Conservation (phyloP, 805 yeast genomes). For the Komagataella pastoris region DNA sequence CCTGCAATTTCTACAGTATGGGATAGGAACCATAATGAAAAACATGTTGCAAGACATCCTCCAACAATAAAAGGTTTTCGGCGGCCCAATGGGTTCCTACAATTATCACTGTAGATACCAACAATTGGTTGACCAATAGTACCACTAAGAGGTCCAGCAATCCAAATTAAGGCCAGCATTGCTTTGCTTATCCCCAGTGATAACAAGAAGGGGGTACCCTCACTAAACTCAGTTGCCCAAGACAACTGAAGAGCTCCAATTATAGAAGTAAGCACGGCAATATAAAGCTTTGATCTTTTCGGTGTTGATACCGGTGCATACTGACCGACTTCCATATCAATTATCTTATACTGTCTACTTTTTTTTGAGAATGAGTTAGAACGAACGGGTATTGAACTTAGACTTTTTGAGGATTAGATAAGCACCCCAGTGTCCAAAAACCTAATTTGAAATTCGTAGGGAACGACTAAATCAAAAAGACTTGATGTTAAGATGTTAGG, state of each 20-base stretch:
- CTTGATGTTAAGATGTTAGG: neutral
- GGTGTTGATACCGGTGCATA: slow-evolving; percentile 18
- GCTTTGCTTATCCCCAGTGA: slow-evolving; percentile 50
- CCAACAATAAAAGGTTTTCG: slow-evolving; percentile 43
- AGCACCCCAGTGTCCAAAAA: neutral
- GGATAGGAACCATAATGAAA: slow-evolving; percentile 29
- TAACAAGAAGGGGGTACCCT: slow-evolving; percentile 48
- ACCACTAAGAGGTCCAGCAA: slow-evolving; percentile 56
- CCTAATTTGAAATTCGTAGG: no score
- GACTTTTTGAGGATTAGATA: neutral
- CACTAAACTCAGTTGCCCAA: slow-evolving; percentile 55
- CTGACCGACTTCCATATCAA: neutral
- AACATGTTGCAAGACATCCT: slow-evolving; percentile 34
- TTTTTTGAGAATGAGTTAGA: neutral
- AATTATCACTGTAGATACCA: slow-evolving; percentile 43
- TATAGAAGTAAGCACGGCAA: slow-evolving; percentile 29
- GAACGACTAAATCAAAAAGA: neutral
- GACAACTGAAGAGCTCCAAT: slow-evolving; percentile 50
- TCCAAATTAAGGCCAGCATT: slow-evolving; percentile 44
- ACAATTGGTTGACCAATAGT: slow-evolving; percentile 51
- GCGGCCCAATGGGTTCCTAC: slow-evolving; percentile 30
- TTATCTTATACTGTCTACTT: neutral
- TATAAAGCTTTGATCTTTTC: slow-evolving; percentile 26
- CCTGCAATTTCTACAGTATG: slow-evolving; percentile 29
- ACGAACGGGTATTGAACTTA: neutral